Evolutionary conservation across 2,329 filamentous ascomycete species (phyloP).

Genomic region (Helicocarpus griseus): DNA sequence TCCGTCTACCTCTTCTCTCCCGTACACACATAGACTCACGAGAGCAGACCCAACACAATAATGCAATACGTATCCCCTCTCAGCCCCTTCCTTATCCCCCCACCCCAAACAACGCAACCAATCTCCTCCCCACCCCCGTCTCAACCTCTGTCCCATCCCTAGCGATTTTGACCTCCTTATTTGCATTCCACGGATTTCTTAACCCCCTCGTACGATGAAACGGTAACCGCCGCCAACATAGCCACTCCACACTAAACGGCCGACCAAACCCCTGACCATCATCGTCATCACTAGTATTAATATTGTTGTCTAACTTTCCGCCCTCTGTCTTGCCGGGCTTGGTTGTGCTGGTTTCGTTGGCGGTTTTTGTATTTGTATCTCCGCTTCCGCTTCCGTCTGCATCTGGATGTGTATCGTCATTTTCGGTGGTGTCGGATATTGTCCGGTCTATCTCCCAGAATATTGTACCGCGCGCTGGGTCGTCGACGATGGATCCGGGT

Average conservation of each 20-base stretch:
- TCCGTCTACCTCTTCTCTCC: too few species aligned
- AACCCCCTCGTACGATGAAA: conserved; percentile 84
- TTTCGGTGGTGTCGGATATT: too few species aligned
- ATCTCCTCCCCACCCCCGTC: conserved; percentile 63
- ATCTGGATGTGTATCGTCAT: conserved; percentile 26
- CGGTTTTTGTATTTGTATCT: too few species aligned
- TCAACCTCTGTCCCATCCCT: conserved; percentile 90
- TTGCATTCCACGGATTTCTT: conserved; percentile 89
- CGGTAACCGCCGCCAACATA: conserved; percentile 71
- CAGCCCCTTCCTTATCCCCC: not conserved
- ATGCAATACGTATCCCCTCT: not conserved
- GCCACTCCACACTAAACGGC: conserved; percentile 84
- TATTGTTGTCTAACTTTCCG: too few species aligned
- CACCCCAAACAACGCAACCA: conserved; percentile 70
- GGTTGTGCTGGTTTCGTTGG: too few species aligned
- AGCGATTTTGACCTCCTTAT: conserved; percentile 91
- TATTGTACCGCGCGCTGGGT: conserved; percentile 86
- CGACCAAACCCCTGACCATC: conserved; percentile 69
- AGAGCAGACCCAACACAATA: not conserved
- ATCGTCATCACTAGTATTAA: conserved; percentile 36
- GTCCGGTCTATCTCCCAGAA: conserved; percentile 77
- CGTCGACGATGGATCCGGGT: conserved; percentile 79
- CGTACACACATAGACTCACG: not conserved
- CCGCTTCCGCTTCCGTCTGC: too few species aligned
- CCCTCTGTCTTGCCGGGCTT: conserved; percentile 32